Base-by-base conservation (phyloP, 108 stramenopile genomes). In the Stephanodiscus minutulus region DNA sequence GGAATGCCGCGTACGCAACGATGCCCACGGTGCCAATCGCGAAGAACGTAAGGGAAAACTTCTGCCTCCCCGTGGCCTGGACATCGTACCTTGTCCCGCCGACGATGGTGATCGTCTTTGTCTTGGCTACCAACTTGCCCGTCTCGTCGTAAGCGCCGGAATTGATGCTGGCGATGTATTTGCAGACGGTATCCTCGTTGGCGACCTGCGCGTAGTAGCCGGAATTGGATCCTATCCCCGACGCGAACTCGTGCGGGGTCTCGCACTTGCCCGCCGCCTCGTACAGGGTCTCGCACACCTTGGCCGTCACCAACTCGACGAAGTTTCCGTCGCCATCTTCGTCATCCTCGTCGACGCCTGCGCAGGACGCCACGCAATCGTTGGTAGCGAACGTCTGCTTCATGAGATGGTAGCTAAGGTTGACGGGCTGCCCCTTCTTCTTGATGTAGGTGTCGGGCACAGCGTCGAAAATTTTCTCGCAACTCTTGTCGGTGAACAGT, bases 251-350 rank as follows among this genome's bases (percentile, higher is more conserved):
- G 60, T 91, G 83, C 7, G 64, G 60, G 36, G 60, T 70, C 63
- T 95, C 94, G 76, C 94, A 95, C 79, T 95, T 95, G 52, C 86
- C 94, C 11, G 91, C 72, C 11, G 62, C 81, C 22, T 87, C 78
- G 66, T 95, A 92, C 8, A 95, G 87, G 20, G 64, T 60, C 44
- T 83, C 62, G 70, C 94, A 95, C 64, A 91, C 79, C 46, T 90
- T 85, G 41, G 70, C 72, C 15, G 74, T 75, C 54, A 68, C 63
- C 21, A 41, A 50, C 28, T 81, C 76, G 11, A 73, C 50, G 28
- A 74, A 48, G 20, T 76, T 41, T 20, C 7, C 61, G 8, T 76
- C 75, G 22, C 46, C 47, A 2, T 63, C 62, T 5, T 62, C 41
- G 27, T 85, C 53, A 20, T 74, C 73, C 4, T 70, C 62, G 4